Evolutionary conservation across 805 yeast genomes (phyloP).

Genomic region (Monosporozyma aquatica): DNA sequence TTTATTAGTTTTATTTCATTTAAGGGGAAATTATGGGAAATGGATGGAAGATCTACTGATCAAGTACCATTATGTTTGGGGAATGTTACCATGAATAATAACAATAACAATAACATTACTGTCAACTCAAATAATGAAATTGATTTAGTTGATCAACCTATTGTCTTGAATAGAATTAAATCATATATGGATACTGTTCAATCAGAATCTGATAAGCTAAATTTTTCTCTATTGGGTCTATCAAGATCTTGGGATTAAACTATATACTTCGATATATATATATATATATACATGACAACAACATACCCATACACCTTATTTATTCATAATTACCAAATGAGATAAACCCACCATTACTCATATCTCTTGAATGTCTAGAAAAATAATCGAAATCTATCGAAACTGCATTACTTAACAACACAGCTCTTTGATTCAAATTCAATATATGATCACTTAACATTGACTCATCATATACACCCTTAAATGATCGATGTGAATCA

Average conservation of each 20-base stretch:
- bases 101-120: conserved; percentile 16
- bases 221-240: conserved; percentile 71
- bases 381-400: conserved; percentile 94
- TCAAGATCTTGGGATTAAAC: conserved; percentile 32
- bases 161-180: conserved; percentile 47
- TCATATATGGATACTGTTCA: conserved; percentile 53
- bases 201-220: conserved; percentile 47
- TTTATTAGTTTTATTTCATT: conserved; percentile 63
- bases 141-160: conserved; percentile 47
- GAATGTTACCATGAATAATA: conserved; percentile 7
- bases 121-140: conserved; percentile 25
- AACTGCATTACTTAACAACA: conserved; percentile 77
- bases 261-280: not conserved
- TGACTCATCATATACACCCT: conserved; percentile 44
- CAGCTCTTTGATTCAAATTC: conserved; percentile 75
- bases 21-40: conserved; percentile 59
- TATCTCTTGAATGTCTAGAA: conserved; percentile 73
- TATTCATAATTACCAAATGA: conserved; percentile 23
- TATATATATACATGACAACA: not conserved
- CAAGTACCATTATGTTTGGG: conserved; percentile 65
- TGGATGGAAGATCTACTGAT: conserved; percentile 69
- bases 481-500: conserved; percentile 58
- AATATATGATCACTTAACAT: conserved; percentile 34
- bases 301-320: not conserved
- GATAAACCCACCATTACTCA: conserved; percentile 38